These are phyloP conservation scores for Solanum chmielewskii DNA, from an alignment of 257 asterid species.

Conservation along the genomic window DNA sequence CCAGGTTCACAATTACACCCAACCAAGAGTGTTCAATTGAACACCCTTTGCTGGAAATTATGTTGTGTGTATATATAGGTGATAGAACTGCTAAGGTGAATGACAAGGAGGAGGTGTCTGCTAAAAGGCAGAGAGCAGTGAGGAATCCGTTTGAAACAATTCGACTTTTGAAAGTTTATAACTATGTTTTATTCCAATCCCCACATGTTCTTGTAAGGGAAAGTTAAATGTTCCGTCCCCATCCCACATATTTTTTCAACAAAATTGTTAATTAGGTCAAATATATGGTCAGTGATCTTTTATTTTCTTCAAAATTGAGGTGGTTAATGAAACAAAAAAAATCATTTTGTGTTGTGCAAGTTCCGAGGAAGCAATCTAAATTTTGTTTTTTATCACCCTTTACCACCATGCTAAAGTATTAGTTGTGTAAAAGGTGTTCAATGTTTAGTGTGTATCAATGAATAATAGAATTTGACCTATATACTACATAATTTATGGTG, in stretches of 20 bases:
- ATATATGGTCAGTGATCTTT: background rate
- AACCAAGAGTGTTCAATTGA: background rate
- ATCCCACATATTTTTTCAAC: background rate
- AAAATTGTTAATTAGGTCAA: background rate
- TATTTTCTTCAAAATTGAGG: background rate
- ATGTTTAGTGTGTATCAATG: background rate
- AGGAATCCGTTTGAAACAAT: background rate
- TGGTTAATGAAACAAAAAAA: background rate
- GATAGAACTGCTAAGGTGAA: background rate
- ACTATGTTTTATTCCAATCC: background rate
- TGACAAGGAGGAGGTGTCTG: background rate
- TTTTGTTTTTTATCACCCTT: background rate
- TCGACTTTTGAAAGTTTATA: background rate
- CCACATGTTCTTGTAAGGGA: background rate
- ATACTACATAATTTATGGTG: background rate
- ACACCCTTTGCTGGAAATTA: background rate
- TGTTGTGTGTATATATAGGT: background rate
- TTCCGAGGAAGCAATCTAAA: background rate
- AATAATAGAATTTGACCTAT: background rate
- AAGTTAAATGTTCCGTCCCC: background rate
- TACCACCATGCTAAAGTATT: background rate
- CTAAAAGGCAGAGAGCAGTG: background rate
- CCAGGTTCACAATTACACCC: no score
- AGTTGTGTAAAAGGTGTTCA: background rate
- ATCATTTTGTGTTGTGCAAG: background rate